Percentiles rank a stretch among this genome's conserved stretches.
Evolutionary conservation across 805 yeast species (phyloP).

Genomic region (Ogataea nitratoaversa): DNA sequence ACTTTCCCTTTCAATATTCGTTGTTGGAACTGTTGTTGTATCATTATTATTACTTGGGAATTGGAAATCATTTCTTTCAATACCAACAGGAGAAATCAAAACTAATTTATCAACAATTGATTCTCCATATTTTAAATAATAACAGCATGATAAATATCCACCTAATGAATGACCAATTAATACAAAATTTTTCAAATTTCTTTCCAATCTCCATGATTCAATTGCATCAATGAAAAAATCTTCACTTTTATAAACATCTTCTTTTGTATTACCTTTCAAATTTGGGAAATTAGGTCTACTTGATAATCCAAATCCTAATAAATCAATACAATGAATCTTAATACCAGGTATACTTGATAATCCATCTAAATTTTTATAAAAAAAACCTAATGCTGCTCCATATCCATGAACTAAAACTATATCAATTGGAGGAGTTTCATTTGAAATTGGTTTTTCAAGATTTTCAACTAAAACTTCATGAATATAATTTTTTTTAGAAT

Average conservation of each 20-base stretch:
- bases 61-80: slow-evolving; percentile 60
- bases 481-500: slow-evolving; percentile 41
- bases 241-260: slow-evolving; percentile 44
- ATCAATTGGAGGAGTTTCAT: slow-evolving; percentile 12
- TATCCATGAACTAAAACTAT: slow-evolving; percentile 86
- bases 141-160: slow-evolving; percentile 67
- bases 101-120: slow-evolving; percentile 49
- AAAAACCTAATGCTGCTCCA: slow-evolving; percentile 86
- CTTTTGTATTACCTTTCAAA: slow-evolving; percentile 26
- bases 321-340: slow-evolving; percentile 62
- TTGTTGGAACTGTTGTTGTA: too few species aligned
- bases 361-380: slow-evolving; percentile 60
- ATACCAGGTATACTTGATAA: slow-evolving; percentile 49
- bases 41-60: slow-evolving; percentile 7
- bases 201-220: slow-evolving; percentile 57
- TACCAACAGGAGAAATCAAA: slow-evolving; percentile 73
- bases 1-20: slow-evolving; percentile 13
- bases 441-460: slow-evolving; percentile 27
- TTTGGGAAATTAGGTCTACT: slow-evolving; percentile 45
- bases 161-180: slow-evolving; percentile 81
- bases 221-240: slow-evolving; percentile 56
- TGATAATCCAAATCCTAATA: slow-evolving; percentile 70
- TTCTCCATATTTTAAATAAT: slow-evolving; percentile 56
- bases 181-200: slow-evolving; percentile 47
- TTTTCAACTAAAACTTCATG: slow-evolving; percentile 67